Percentiles rank a stretch among this genome's conserved stretches.
phyloP scores from a whole-genome alignment of 441 rosid genomes.

The Aleurites moluccanus region DNA sequence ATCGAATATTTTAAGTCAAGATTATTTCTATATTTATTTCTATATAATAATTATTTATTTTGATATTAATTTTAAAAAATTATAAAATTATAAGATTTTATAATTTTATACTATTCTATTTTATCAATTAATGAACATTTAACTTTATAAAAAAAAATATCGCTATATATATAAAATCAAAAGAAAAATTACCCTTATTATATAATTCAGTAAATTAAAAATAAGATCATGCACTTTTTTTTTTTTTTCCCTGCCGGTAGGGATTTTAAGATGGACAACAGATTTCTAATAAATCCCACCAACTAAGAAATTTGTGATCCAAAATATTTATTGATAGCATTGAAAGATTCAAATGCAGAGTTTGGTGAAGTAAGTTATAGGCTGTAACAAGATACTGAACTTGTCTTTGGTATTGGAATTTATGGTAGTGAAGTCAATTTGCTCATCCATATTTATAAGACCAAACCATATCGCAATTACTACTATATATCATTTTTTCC shows the following conservation, averaged over 20 bases:
- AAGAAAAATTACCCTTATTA: too few species aligned
- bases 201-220: too few species aligned
- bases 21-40: too few species aligned
- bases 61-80: too few species aligned
- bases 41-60: too few species aligned
- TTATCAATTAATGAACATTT: too few species aligned
- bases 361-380: constrained; percentile 24
- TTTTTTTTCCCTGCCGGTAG: neutral
- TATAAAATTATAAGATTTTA: too few species aligned
- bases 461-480: neutral
- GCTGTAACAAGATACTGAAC: neutral
- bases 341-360: neutral
- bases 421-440: neutral
- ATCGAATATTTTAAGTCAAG: too few species aligned
- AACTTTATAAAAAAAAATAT: too few species aligned
- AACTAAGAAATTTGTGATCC: constrained; percentile 16
- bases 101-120: too few species aligned
- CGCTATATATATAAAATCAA: too few species aligned
- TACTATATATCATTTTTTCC: neutral
- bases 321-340: neutral
- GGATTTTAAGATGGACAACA: neutral
- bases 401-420: neutral
- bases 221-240: too few species aligned
- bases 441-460: neutral
- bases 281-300: constrained; percentile 21